Evolutionary conservation across 1,284 basidiomycete genomes (phyloP).

Genomic region (Boletus hoseneyae): DNA sequence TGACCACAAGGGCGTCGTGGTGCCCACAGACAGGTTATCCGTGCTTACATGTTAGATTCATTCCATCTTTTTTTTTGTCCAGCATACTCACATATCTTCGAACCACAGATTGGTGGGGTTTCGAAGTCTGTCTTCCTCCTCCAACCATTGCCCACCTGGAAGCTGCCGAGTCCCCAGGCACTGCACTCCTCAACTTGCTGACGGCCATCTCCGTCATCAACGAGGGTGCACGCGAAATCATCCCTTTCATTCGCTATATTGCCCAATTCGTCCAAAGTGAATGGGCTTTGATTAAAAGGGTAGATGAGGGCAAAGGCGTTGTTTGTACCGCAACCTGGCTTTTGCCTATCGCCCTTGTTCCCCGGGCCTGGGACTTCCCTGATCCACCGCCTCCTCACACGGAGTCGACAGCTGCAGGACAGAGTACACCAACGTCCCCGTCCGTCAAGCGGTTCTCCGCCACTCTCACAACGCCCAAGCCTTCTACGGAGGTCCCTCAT

Average conservation of each 20-base stretch:
- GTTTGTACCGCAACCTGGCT: conserved; percentile 84
- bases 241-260: conserved; percentile 78
- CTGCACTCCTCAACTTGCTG: conserved; percentile 65
- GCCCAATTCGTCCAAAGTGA: conserved; percentile 72
- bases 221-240: conserved; percentile 69
- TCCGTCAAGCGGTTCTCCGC: conserved; percentile 29
- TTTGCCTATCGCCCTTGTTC: conserved; percentile 72
- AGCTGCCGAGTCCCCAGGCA: conserved; percentile 60
- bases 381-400: conserved; percentile 34
- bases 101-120: conserved; percentile 75
- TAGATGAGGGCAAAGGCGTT: conserved; percentile 69
- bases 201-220: conserved; percentile 65
- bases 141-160: conserved; percentile 58
- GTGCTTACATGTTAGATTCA: conserved; percentile 65
- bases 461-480: conserved; percentile 30
- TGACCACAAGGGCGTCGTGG: conserved; percentile 66
- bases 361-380: conserved; percentile 74
- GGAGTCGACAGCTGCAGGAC: conserved; percentile 16
- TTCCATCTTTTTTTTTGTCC: conserved; percentile 1
- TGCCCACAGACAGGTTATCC: conserved; percentile 73
- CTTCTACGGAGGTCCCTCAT: conserved; percentile 26
- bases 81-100: conserved; percentile 9
- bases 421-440: conserved; percentile 21
- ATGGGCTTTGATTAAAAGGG: conserved; percentile 57
- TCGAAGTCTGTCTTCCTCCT: conserved; percentile 69